These are phyloP conservation scores for Microdochium paspali DNA, from an alignment of 2,329 filamentous ascomycete species.

Conservation along the genomic window DNA sequence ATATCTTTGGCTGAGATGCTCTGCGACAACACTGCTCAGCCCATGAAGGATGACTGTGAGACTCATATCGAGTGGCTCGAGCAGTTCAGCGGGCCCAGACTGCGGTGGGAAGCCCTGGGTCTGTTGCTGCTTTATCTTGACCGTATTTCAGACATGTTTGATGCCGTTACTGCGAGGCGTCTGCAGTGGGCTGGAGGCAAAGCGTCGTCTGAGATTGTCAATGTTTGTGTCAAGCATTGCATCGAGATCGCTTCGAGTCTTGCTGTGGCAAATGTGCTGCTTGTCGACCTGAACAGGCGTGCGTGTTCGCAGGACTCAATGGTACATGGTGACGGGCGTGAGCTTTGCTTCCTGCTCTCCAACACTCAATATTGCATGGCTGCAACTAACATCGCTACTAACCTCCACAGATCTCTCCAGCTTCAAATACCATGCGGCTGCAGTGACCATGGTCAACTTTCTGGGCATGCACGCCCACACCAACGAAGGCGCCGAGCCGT, in stretches of 20 bases:
- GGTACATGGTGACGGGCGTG: neutral
- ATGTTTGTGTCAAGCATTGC: slow-evolving; percentile 5
- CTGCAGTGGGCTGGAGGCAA: neutral
- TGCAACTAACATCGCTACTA: slow-evolving; percentile 1
- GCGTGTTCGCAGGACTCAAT: neutral
- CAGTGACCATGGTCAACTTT: slow-evolving; percentile 24
- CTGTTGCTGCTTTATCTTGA: slow-evolving; percentile 8
- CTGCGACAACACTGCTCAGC: slow-evolving; percentile 17
- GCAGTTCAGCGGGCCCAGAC: slow-evolving; percentile 12
- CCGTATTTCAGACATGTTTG: neutral
- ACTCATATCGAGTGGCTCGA: slow-evolving; percentile 16
- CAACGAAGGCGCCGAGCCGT: slow-evolving; percentile 9
- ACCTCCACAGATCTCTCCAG: slow-evolving; percentile 19
- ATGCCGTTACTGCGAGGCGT: neutral
- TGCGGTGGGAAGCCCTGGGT: slow-evolving; percentile 21
- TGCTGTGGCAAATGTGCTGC: slow-evolving; percentile 22
- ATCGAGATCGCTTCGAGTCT: slow-evolving; percentile 18
- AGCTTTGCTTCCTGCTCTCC: neutral
- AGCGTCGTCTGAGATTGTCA: neutral
- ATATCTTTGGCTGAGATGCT: slow-evolving; percentile 4
- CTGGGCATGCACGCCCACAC: slow-evolving; percentile 22
- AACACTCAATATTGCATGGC: no score
- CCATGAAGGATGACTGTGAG: slow-evolving; percentile 12
- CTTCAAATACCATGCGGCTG: slow-evolving; percentile 27
- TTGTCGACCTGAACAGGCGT: slow-evolving; percentile 21